Evolutionary conservation across 208 protist species (phyloP).

Genomic region (Leishmania mexicana): DNA sequence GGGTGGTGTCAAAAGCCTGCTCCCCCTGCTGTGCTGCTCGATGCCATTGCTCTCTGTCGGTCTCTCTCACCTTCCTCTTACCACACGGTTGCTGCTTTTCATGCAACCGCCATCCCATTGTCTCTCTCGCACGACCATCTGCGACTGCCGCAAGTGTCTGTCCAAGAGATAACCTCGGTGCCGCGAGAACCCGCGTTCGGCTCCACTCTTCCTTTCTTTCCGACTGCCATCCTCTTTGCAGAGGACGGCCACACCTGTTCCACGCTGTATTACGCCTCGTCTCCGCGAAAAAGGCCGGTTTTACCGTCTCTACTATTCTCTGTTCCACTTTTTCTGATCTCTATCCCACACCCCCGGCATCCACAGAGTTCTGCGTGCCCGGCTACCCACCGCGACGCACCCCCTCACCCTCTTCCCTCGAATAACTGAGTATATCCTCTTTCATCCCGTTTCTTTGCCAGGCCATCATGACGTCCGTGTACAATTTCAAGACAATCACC

Average conservation of each 20-base stretch:
- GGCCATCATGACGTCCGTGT: slow-evolving; percentile 82
- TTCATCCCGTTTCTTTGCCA: background rate
- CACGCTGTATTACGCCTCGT: background rate
- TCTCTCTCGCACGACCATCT: background rate
- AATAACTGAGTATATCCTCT: background rate
- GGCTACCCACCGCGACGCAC: background rate
- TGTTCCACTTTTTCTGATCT: slow-evolving; percentile 2
- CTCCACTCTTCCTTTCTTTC: background rate
- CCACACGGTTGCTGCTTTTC: background rate
- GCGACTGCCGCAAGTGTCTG: background rate
- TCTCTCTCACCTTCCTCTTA: background rate
- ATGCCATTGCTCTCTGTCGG: background rate
- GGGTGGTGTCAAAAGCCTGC: background rate
- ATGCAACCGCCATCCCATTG: background rate
- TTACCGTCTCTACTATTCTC: background rate
- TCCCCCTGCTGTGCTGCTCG: background rate
- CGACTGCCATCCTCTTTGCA: background rate
- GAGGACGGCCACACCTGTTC: background rate
- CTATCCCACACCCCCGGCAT: background rate
- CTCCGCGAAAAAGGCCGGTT: background rate
- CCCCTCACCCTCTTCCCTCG: background rate
- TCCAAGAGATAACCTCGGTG: background rate
- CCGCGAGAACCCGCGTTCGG: background rate
- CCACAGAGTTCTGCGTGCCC: background rate
- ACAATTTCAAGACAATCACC: slow-evolving; percentile 99